Evolutionary conservation across 805 yeast genomes (phyloP).

Genomic region (Lipomyces sp.): DNA sequence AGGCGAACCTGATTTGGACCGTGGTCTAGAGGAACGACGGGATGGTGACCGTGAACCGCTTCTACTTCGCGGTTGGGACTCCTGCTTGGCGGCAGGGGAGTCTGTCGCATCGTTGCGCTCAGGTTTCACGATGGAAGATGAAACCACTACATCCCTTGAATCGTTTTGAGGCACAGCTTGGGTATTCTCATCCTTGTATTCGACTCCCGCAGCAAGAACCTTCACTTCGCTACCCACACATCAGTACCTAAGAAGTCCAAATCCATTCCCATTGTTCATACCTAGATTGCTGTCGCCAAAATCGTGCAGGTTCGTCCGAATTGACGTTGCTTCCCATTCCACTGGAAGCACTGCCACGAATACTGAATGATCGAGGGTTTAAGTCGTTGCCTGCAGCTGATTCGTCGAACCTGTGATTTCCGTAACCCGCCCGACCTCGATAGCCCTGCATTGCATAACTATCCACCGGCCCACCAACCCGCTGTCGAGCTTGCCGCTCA

Average conservation of each 20-base stretch:
- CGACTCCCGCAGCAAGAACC: slow-evolving; percentile 1
- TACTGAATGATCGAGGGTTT: slow-evolving; percentile 1
- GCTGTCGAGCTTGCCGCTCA: slow-evolving; percentile 9
- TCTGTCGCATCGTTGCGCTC: neutral
- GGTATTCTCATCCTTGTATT: neutral
- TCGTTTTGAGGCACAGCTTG: neutral
- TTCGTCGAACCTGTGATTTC: neutral
- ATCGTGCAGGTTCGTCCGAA: neutral
- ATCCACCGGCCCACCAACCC: neutral
- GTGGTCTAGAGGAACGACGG: neutral
- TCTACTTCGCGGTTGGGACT: neutral
- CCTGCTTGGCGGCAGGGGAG: neutral
- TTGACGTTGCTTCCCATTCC: neutral
- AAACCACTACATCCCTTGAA: neutral
- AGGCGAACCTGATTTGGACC: neutral
- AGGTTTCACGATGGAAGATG: neutral
- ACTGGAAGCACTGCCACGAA: slow-evolving; percentile 1
- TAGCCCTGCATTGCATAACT: neutral
- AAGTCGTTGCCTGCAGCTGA: neutral
- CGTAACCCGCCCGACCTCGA: neutral
- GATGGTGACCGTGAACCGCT: neutral
- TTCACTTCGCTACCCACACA: neutral
- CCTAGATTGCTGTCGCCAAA: slow-evolving; percentile 3
- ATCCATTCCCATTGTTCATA: neutral
- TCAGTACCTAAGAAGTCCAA: neutral